Base-by-base conservation (phyloP, 305 asterid species). In the Fraxinus nigra region DNA sequence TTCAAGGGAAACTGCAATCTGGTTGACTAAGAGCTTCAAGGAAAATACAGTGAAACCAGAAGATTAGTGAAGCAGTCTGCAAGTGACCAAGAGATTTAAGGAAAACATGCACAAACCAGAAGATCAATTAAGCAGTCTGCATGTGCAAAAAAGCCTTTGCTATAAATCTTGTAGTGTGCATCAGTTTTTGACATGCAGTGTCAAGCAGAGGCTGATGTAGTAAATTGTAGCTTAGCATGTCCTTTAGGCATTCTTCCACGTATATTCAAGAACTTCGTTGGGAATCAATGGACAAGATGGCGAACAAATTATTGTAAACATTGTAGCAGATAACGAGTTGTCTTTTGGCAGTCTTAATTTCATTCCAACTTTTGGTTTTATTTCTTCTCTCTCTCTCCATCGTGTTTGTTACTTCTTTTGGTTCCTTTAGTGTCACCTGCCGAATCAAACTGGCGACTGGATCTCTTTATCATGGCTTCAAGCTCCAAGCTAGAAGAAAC, bases 1-100 rank as follows among this genome's bases (percentile, higher is more conserved):
- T 80, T 97, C 98, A 1, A 89, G 97, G 88, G 97, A 95, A 90
- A 95, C 98, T 75, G 98, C 98, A 33, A 95, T 95, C 79, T 93
- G 98, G 98, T 82, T 95, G 92, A 81, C 98, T 65, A 95, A 95
- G 91, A 92, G 97, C 89, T 89, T 93, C 86, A 94, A 93, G 85
- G 97, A 89, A 86, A 93, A 91, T 78, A 86, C 92, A 22, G 79
- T 86, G 67, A 89, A 85, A 76, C 91, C 90, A 34, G 98, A 90
- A 79, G 92, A 87, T 75, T 38, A 79, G 35, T 82, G 77, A 84
- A 84, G 82, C 78, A 75, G 65, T 61, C 79, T 86, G 78, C 77
- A 67, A 80, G 78, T 82, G 61, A 77, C 56, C 28, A 46, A 61
- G 67, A 61, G 48, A 51, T 80, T 78, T 11, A 56, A 34, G 13